These are phyloP conservation scores for Crucihimalaya himalaica DNA, from an alignment of 345 rosid species.

Conservation along the genomic window DNA sequence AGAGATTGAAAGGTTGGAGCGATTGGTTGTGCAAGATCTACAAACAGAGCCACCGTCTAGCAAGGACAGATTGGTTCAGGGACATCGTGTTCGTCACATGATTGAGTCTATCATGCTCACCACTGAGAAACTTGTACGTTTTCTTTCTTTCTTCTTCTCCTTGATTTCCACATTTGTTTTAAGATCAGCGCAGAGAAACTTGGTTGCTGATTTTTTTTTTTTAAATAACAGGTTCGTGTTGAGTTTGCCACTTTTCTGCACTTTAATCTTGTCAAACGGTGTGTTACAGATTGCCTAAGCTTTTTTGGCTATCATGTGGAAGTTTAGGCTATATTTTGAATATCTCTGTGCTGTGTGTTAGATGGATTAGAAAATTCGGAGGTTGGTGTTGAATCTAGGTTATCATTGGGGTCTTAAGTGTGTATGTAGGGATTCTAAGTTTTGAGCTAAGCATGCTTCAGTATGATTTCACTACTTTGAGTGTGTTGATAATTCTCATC, in stretches of 20 bases:
- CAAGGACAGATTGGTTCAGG: slow-evolving; percentile 80
- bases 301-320: not conserved
- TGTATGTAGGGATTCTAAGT: not conserved
- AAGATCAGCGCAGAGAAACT: slow-evolving; percentile 4
- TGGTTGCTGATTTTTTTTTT: not conserved
- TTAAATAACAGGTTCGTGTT: not conserved
- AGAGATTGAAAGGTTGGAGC: slow-evolving; percentile 85
- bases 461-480: not conserved
- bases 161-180: not conserved
- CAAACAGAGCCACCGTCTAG: slow-evolving; percentile 67
- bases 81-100: slow-evolving; percentile 90
- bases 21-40: slow-evolving; percentile 84
- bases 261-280: too few relatives aligned
- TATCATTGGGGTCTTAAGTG: not conserved
- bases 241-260: not conserved
- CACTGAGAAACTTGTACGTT: slow-evolving; percentile 68
- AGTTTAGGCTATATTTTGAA: not conserved
- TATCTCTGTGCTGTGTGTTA: not conserved
- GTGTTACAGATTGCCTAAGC: not conserved
- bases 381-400: not conserved
- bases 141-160: not conserved
- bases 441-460: slow-evolving; percentile 19
- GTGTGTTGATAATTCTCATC: not conserved
- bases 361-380: not conserved
- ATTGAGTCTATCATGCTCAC: slow-evolving; percentile 63